These are phyloP conservation scores for Podospora bellae-mahoneyi DNA, from an alignment of 495 filamentous ascomycete species.

Conservation along the genomic window DNA sequence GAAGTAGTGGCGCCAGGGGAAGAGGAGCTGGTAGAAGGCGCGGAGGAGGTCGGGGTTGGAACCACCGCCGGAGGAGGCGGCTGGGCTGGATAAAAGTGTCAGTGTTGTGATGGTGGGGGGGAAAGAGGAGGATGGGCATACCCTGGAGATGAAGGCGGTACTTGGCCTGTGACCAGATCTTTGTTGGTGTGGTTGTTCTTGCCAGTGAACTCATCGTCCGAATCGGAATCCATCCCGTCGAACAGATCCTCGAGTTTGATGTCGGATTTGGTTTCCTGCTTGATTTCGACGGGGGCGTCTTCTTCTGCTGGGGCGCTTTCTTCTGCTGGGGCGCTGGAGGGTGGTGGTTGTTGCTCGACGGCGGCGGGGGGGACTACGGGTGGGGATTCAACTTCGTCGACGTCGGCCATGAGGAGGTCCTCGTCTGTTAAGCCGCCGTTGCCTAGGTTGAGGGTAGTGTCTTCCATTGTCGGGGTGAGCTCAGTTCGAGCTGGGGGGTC, in stretches of 20 bases:
- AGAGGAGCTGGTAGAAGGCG: constrained; percentile 91
- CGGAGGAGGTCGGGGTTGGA: constrained; percentile 81
- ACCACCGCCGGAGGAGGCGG: constrained; percentile 25
- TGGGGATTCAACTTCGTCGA: constrained; percentile 2
- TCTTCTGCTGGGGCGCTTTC: constrained; percentile 3
- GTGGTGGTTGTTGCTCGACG: neutral
- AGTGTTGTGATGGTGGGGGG: neutral
- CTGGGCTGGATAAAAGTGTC: constrained; percentile 12
- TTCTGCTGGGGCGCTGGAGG: constrained; percentile 5
- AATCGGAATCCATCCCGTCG: constrained; percentile 69
- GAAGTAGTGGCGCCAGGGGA: constrained; percentile 92
- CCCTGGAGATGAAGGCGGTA: constrained; percentile 32
- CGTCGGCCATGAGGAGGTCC: constrained; percentile 24
- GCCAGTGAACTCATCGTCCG: constrained; percentile 71
- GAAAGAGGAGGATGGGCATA: constrained; percentile 17
- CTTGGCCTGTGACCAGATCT: constrained; percentile 30
- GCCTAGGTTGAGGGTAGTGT: neutral
- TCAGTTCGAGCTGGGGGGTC: neutral
- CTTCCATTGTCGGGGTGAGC: constrained; percentile 15
- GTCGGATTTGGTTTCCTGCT: constrained; percentile 35
- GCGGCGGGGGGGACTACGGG: neutral
- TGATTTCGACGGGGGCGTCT: constrained; percentile 15
- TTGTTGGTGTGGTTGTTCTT: constrained; percentile 34
- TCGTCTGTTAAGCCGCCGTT: constrained; percentile 13
- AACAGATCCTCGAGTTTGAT: constrained; percentile 80